Evolutionary conservation across 2,329 filamentous ascomycete genomes (phyloP).

Genomic region (Diaporthe humulicola): DNA sequence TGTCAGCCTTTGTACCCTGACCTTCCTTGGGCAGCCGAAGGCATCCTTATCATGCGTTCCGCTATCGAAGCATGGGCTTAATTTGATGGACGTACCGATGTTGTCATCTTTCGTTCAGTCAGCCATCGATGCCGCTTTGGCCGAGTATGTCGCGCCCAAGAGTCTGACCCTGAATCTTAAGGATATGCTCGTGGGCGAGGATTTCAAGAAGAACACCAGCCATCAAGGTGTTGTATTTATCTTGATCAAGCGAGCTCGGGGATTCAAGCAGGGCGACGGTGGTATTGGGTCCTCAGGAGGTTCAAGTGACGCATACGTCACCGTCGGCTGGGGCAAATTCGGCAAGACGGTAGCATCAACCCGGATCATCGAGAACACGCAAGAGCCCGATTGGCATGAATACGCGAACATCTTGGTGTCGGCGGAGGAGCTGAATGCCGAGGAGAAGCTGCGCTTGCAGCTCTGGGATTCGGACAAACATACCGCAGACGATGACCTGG

Average conservation of each 20-base stretch:
- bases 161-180: slow-evolving; percentile 80
- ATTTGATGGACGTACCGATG: slow-evolving; percentile 81
- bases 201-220: slow-evolving; percentile 82
- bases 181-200: slow-evolving; percentile 82
- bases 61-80: slow-evolving; percentile 76
- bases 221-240: slow-evolving; percentile 75
- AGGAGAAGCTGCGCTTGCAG: slow-evolving; percentile 77
- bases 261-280: slow-evolving; percentile 79
- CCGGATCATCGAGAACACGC: slow-evolving; percentile 73
- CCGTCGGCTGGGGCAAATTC: slow-evolving; percentile 83
- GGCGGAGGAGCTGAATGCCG: slow-evolving; percentile 78
- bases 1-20: slow-evolving; percentile 80
- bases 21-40: slow-evolving; percentile 81
- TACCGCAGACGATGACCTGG: slow-evolving; percentile 81
- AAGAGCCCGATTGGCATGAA: slow-evolving; percentile 80
- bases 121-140: slow-evolving; percentile 79
- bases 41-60: slow-evolving; percentile 79
- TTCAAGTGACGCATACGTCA: slow-evolving; percentile 78
- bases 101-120: slow-evolving; percentile 83
- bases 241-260: slow-evolving; percentile 74
- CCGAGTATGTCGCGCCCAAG: slow-evolving; percentile 83
- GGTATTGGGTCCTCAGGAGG: slow-evolving; percentile 72
- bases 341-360: slow-evolving; percentile 77
- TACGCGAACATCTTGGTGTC: slow-evolving; percentile 78
- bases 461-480: slow-evolving; percentile 82